Evolutionary conservation across 1,284 basidiomycete genomes (phyloP).

Genomic region (Trametes versicolor): DNA sequence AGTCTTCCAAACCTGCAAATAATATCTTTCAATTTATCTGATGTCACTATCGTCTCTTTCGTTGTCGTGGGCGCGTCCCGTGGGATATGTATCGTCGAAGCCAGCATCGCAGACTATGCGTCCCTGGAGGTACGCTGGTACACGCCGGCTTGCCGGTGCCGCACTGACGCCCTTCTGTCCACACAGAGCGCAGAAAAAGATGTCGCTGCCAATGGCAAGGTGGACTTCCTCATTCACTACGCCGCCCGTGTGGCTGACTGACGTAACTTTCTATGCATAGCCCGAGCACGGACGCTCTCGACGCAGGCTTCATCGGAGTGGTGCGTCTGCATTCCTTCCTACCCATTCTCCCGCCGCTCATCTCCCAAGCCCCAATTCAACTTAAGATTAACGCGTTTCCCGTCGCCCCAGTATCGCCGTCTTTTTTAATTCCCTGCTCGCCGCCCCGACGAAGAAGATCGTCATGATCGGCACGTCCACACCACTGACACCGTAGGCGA

Average conservation of each 20-base stretch:
- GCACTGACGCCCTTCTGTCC: not conserved
- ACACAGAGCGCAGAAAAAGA: conserved; percentile 14
- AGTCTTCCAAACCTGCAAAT: too few species aligned
- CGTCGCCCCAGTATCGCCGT: conserved; percentile 49
- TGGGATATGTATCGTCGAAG: conserved; percentile 3
- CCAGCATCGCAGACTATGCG: conserved; percentile 4
- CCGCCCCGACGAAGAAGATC: conserved; percentile 50
- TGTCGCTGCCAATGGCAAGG: conserved; percentile 15
- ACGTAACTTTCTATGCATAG: conserved; percentile 1
- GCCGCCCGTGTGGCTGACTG: conserved; percentile 14
- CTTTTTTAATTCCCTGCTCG: conserved; percentile 50
- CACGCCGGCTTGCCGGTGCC: too few species aligned
- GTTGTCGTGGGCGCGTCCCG: not conserved
- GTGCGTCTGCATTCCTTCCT: conserved; percentile 9
- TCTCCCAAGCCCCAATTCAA: too few species aligned
- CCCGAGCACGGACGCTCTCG: conserved; percentile 25
- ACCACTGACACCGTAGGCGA: conserved; percentile 26
- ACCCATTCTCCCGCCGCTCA: conserved; percentile 26
- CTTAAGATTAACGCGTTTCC: too few species aligned
- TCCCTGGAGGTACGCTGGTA: not conserved
- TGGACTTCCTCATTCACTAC: conserved; percentile 27
- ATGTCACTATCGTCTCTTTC: too few species aligned
- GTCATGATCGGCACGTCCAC: conserved; percentile 48
- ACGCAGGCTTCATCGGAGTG: conserved; percentile 23
- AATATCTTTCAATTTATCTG: too few species aligned